phyloP scores from a whole-genome alignment of 2,329 filamentous ascomycete species.

The Endocalyx cinctus region DNA sequence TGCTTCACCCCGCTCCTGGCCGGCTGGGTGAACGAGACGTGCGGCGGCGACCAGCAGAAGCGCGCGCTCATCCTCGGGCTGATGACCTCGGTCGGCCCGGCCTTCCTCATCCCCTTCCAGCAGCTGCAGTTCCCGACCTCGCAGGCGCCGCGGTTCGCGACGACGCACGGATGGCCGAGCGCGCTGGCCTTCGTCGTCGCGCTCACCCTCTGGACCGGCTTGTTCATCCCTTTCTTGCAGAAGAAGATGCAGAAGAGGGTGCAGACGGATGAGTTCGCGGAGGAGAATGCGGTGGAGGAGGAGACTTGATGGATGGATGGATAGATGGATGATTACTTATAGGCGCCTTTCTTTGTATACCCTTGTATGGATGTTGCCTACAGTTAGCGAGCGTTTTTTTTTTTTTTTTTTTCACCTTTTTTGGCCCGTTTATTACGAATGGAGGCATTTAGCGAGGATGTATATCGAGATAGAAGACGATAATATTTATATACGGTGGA shows the following conservation, averaged over 20 bases:
- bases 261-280: constrained; percentile 5
- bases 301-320: neutral
- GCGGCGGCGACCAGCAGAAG: constrained; percentile 38
- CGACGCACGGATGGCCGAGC: constrained; percentile 1
- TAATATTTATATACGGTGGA: too few relatives aligned
- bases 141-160: constrained; percentile 28
- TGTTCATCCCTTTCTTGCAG: constrained; percentile 9
- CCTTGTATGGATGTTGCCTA: too few relatives aligned
- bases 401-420: too few relatives aligned
- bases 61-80: constrained; percentile 35
- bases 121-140: constrained; percentile 13
- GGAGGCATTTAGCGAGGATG: too few relatives aligned
- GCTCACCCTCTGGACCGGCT: constrained; percentile 10
- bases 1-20: constrained; percentile 37
- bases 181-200: constrained; percentile 10
- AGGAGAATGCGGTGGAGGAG: constrained; percentile 2
- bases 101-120: constrained; percentile 30
- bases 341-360: too few relatives aligned
- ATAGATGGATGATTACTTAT: neutral
- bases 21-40: constrained; percentile 36
- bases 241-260: constrained; percentile 14
- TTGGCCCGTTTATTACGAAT: too few relatives aligned
- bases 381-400: too few relatives aligned
- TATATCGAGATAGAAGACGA: too few relatives aligned
- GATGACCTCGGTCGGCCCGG: constrained; percentile 32